Conservation (phyloP, 164 flowering plant species). For the Protea cynaroides region DNA sequence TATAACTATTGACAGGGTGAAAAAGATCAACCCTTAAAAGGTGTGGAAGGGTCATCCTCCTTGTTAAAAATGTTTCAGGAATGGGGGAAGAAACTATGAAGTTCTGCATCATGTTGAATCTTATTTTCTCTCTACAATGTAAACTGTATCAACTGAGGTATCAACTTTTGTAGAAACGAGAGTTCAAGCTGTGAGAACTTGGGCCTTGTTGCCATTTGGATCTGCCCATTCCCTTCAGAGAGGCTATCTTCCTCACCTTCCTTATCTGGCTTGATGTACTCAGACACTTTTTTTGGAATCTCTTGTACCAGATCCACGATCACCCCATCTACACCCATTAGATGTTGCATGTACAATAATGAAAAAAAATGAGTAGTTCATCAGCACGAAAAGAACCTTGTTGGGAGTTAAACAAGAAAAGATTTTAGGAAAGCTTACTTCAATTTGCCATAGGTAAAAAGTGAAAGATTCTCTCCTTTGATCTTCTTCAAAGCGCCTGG, state of each 20-base stretch:
- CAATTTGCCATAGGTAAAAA: conserved; percentile 74
- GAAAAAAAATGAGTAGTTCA: too few relatives aligned
- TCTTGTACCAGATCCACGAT: conserved; percentile 81
- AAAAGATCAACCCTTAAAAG: too few relatives aligned
- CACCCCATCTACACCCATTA: conserved; percentile 94
- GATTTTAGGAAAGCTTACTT: conserved; percentile 41
- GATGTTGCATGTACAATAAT: conserved; percentile 86
- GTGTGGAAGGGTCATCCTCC: too few relatives aligned
- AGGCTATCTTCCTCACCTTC: conserved; percentile 12
- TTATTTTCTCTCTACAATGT: background rate
- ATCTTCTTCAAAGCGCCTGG: conserved; percentile 66
- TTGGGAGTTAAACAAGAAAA: too few relatives aligned
- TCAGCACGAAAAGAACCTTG: too few relatives aligned
- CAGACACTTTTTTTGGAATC: conserved; percentile 54
- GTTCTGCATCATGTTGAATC: too few relatives aligned
- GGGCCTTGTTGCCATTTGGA: conserved; percentile 13
- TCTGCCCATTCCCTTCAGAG: conserved; percentile 21
- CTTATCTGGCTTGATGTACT: conserved; percentile 39
- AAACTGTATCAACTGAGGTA: conserved; percentile 66
- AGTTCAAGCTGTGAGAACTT: conserved; percentile 64
- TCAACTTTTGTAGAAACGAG: conserved; percentile 78
- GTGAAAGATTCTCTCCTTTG: conserved; percentile 67
- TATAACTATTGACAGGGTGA: too few relatives aligned
- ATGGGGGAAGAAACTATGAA: too few relatives aligned
- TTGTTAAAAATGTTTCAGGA: too few relatives aligned